Conservation (phyloP, 495 filamentous ascomycete genomes). For the Xylaria cubensis region DNA sequence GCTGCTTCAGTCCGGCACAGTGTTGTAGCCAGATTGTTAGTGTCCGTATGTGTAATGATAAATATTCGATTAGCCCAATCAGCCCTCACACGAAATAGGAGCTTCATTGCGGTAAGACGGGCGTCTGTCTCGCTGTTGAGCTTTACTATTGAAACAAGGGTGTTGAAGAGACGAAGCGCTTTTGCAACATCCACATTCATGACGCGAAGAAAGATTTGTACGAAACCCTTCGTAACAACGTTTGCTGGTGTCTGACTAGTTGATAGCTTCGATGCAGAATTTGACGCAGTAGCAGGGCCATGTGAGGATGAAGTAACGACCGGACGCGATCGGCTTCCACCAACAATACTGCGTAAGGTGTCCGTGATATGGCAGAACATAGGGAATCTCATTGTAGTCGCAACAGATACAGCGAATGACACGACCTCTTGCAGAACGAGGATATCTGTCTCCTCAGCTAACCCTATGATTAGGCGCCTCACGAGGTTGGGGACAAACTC, state of each 20-base stretch:
- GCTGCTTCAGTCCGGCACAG: conserved; percentile 71
- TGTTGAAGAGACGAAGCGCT: conserved; percentile 56
- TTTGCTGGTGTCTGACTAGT: conserved; percentile 56
- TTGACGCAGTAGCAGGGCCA: conserved; percentile 30
- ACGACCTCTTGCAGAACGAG: conserved; percentile 58
- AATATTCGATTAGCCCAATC: conserved; percentile 77
- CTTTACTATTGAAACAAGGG: conserved; percentile 65
- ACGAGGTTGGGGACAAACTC: conserved; percentile 51
- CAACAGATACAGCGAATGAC: conserved; percentile 57
- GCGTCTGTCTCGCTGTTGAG: conserved; percentile 66
- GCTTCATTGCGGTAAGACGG: conserved; percentile 79
- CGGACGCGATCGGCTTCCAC: conserved; percentile 40
- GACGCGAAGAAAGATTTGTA: conserved; percentile 66
- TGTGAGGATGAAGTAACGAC: conserved; percentile 40
- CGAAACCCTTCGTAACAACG: conserved; percentile 62
- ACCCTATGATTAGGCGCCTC: conserved; percentile 53
- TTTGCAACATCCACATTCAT: conserved; percentile 62
- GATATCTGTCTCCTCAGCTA: conserved; percentile 62
- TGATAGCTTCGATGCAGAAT: conserved; percentile 36
- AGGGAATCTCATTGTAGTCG: conserved; percentile 50
- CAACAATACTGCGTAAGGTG: conserved; percentile 52
- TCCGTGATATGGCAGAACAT: conserved; percentile 62
- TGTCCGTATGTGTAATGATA: conserved; percentile 68
- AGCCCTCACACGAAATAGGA: conserved; percentile 83
- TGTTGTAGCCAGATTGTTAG: conserved; percentile 71